A percentile compares a stretch with the other conserved stretches of the same genome.
These are phyloP conservation scores for Hygrocybe coccinea DNA, from an alignment of 768 basidiomycete species.

Conservation along the genomic window DNA sequence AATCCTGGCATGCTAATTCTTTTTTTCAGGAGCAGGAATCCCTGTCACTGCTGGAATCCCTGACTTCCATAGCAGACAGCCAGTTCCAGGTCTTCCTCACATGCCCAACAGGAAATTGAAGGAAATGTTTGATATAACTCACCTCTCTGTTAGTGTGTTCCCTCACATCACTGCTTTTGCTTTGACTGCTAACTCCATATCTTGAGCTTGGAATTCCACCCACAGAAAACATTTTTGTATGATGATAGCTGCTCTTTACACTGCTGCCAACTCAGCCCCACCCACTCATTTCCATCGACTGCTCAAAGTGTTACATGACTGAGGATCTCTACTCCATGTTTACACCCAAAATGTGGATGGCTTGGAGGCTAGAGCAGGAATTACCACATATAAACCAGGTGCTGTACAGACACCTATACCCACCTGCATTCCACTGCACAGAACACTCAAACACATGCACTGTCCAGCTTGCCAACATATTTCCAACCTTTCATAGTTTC, in stretches of 20 bases:
- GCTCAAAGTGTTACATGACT: not conserved
- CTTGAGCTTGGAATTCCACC: not conserved
- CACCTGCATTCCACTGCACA: not conserved
- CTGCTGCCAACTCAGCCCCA: not conserved
- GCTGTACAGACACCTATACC: not conserved
- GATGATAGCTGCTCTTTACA: not conserved
- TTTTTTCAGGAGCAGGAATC: not conserved
- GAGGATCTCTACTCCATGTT: constrained; percentile 54
- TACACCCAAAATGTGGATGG: constrained; percentile 99
- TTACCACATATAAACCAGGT: not conserved
- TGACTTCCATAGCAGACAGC: not conserved
- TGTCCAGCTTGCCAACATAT: not conserved
- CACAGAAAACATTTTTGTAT: not conserved
- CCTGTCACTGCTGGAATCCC: not conserved
- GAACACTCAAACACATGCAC: not conserved
- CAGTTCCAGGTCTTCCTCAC: not conserved
- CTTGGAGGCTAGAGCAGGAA: constrained; percentile 72
- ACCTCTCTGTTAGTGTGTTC: not conserved
- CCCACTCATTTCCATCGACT: not conserved
- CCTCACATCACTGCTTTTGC: not conserved
- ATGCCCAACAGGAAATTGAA: not conserved
- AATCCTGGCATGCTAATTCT: not conserved
- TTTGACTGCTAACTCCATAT: not conserved
- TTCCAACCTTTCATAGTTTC: not conserved
- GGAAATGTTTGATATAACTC: not conserved